A percentile compares a stretch with the other conserved stretches of the same genome.
Conservation (phyloP, 179 eudicot species). For the Silene vulgaris region DNA sequence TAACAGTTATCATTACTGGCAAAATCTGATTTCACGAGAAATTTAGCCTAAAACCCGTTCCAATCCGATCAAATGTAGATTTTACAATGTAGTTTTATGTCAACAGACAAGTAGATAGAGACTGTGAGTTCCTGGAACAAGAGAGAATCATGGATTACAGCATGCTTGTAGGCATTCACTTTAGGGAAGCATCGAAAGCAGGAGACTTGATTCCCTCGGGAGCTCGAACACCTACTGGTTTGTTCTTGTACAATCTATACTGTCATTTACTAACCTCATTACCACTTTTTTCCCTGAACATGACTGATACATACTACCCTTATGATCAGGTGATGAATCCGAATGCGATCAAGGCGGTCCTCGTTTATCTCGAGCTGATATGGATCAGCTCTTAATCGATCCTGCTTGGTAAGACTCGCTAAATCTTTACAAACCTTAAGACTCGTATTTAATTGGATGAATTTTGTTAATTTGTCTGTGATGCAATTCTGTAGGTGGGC, state of each 20-base stretch:
- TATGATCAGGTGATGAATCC: slow-evolving; percentile 38
- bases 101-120: slow-evolving; percentile 78
- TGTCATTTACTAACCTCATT: neutral
- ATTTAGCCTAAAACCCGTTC: too few species aligned
- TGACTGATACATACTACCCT: slow-evolving; percentile 7
- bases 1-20: neutral
- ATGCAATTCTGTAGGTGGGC: slow-evolving; percentile 35
- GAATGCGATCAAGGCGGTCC: slow-evolving; percentile 48
- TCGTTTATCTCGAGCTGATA: slow-evolving; percentile 51
- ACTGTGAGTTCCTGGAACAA: slow-evolving; percentile 86
- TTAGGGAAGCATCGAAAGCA: slow-evolving; percentile 59
- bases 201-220: slow-evolving; percentile 55
- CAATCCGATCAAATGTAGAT: too few species aligned
- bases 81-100: neutral
- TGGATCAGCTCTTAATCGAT: slow-evolving; percentile 62
- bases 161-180: slow-evolving; percentile 83
- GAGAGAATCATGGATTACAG: slow-evolving; percentile 97
- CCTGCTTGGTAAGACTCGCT: slow-evolving; percentile 57
- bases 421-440: too few species aligned
- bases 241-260: neutral
- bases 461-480: neutral
- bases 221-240: slow-evolving; percentile 52
- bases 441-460: too few species aligned
- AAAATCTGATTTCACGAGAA: too few species aligned
- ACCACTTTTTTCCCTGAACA: neutral